Evolutionary conservation across 2,329 filamentous ascomycete species (phyloP).

Genomic region (Celoporthe dispersa): DNA sequence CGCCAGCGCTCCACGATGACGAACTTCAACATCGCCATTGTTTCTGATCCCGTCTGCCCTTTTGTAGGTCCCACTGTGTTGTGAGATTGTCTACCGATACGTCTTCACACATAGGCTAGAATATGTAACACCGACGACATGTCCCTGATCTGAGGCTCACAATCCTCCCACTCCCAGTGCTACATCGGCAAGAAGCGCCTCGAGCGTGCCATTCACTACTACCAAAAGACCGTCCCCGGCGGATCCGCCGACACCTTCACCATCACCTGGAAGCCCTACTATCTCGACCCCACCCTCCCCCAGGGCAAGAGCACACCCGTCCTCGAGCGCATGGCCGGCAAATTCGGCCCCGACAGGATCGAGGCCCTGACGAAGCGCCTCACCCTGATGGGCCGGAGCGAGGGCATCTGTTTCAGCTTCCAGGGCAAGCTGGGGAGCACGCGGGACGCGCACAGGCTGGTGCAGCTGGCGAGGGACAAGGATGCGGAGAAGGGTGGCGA

Average conservation of each 20-base stretch:
- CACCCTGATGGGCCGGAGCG: constrained; percentile 58
- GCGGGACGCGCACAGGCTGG: constrained; percentile 76
- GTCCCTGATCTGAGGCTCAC: constrained; percentile 27
- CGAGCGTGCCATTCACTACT: constrained; percentile 69
- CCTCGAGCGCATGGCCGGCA: constrained; percentile 57
- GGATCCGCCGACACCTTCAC: constrained; percentile 69
- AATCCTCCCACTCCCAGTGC: constrained; percentile 53
- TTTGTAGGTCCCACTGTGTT: constrained; percentile 45
- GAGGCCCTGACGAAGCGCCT: constrained; percentile 63
- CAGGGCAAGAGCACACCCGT: constrained; percentile 48
- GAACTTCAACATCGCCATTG: constrained; percentile 75
- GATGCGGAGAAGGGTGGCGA: constrained; percentile 38
- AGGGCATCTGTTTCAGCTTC: constrained; percentile 76
- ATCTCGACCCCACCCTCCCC: constrained; percentile 71
- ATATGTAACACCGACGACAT: no score
- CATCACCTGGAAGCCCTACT: constrained; percentile 78
- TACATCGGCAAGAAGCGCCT: constrained; percentile 81
- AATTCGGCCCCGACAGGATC: constrained; percentile 69
- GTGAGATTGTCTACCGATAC: neutral
- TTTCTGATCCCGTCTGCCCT: constrained; percentile 83
- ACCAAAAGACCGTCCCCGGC: constrained; percentile 64
- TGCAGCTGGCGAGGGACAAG: constrained; percentile 67
- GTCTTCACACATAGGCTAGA: no score
- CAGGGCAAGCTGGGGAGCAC: constrained; percentile 76
- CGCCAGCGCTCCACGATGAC: constrained; percentile 59